Base-by-base conservation (phyloP, 2,329 filamentous ascomycete species). In the Blumeria hordei region DNA sequence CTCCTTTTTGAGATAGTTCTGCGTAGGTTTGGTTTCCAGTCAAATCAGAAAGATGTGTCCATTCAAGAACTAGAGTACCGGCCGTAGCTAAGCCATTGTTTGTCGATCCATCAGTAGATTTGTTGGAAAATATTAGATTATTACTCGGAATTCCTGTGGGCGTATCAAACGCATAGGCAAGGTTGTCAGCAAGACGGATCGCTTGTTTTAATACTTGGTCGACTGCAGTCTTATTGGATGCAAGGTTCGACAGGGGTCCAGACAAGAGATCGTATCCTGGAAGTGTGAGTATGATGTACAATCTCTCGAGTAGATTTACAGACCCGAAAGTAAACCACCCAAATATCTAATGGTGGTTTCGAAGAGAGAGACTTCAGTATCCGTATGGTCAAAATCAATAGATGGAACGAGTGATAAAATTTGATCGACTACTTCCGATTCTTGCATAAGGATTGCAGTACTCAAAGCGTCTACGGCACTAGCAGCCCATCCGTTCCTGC, bases 331-430 rank as follows among this genome's bases (percentile, higher is more conserved):
- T 62, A 94, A 72, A 14, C 87, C 88, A 9, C 78, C 88, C 0
- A 94, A 69, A 62, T 94, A 94, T 33, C 88, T 80, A 63, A 94
- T 94, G 0, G 85, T 94, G 0, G 86, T 93, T 68, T 94, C 88
- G 62, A 94, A 94, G 7, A 94, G 68, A 39, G 83, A 90, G 52
- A 94, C 78, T 9, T 71, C 67, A 8, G 57, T 51, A 1, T 71
- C 62, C 0, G 81, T 84, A 10, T 72, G 69, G 44, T 74, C 74
- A 63, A 85, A 94, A 66, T 93, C 72, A 62, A 93, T 81, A 0
- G 68, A 75, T 0, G 78, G 74, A 49, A 94, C 75, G 64, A 80
- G 81, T 6, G 81, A 71, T 18, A 94, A 67, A 59, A 93, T 88
- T 54, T 79, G 71, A 44, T 80, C 70, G 12, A 92, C 79, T 28